Percentiles rank a stretch among this genome's conserved stretches.
Evolutionary conservation across 129 eudicot genomes (phyloP).

Genomic region (Centaurea solstitialis): DNA sequence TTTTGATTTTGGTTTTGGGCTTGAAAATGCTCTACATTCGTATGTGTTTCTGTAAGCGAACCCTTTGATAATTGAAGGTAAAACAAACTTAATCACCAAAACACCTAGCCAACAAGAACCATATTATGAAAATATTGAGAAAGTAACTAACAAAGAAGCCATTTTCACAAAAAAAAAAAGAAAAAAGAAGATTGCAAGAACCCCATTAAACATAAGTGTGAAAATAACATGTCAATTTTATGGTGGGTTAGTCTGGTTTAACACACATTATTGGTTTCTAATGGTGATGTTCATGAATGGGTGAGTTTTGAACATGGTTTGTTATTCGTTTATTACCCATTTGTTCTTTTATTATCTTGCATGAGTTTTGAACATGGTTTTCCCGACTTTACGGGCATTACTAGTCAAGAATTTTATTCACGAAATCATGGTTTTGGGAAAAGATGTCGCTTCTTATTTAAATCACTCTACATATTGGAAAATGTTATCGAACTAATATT

Average conservation of each 20-base stretch:
- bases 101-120: neutral
- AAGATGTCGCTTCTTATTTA: too few relatives aligned
- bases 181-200: neutral
- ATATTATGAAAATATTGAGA: conserved; percentile 17
- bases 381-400: too few relatives aligned
- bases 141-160: conserved; percentile 7
- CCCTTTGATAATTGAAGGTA: neutral
- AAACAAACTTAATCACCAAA: conserved; percentile 12
- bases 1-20: too few relatives aligned
- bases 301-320: too few relatives aligned
- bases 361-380: too few relatives aligned
- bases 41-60: neutral
- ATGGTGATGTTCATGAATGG: neutral
- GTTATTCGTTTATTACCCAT: too few relatives aligned
- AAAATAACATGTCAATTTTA: conserved; percentile 25
- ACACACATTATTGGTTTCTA: conserved; percentile 23
- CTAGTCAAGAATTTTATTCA: too few relatives aligned
- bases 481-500: too few relatives aligned
- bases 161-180: conserved; percentile 15
- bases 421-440: too few relatives aligned
- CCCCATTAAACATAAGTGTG: conserved; percentile 14
- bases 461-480: too few relatives aligned
- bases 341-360: neutral
- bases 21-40: too few relatives aligned
- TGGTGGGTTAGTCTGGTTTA: conserved; percentile 32